Percentiles rank a stretch among this genome's conserved stretches.
Evolutionary conservation across 805 yeast genomes (phyloP).

Genomic region (Lachancea fermentati): DNA sequence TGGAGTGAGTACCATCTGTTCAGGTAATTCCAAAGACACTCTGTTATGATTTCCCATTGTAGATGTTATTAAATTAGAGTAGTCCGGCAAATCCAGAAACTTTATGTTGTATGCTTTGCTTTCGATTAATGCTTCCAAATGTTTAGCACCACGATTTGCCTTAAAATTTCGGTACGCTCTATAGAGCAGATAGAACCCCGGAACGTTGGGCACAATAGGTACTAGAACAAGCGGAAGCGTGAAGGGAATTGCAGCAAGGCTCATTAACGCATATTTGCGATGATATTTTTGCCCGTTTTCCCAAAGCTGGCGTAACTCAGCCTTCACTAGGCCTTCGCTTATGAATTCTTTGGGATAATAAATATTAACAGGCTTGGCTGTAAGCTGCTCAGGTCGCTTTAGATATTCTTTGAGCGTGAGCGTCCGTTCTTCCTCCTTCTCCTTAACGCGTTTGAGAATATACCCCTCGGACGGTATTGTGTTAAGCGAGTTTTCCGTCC

Average conservation of each 20-base stretch:
- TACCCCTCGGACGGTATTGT: constrained; percentile 68
- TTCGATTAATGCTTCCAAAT: constrained; percentile 52
- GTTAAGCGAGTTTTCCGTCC: constrained; percentile 70
- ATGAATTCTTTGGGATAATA: constrained; percentile 44
- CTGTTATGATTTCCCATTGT: background rate
- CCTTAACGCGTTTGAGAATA: constrained; percentile 36
- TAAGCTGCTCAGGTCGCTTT: constrained; percentile 8
- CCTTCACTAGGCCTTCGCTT: constrained; percentile 24
- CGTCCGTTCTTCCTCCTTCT: constrained; percentile 14
- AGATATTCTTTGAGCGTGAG: constrained; percentile 17
- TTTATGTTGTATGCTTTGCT: constrained; percentile 36
- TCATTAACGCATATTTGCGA: constrained; percentile 45
- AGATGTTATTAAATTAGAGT: constrained; percentile 19
- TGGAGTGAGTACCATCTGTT: constrained; percentile 4
- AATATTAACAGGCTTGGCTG: constrained; percentile 36
- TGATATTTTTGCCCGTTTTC: constrained; percentile 46
- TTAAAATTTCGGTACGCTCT: constrained; percentile 80
- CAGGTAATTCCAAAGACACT: background rate
- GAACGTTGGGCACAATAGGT: constrained; percentile 88
- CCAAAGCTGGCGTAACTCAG: constrained; percentile 41
- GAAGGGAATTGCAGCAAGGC: constrained; percentile 63
- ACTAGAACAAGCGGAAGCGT: constrained; percentile 74
- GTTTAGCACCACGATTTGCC: constrained; percentile 70
- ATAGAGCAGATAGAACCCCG: constrained; percentile 80
- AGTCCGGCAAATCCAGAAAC: constrained; percentile 30